Percentiles rank a stretch among this genome's conserved stretches.
Evolutionary conservation across 164 flowering plant genomes (phyloP).

Genomic region (Cinnamomum chago): DNA sequence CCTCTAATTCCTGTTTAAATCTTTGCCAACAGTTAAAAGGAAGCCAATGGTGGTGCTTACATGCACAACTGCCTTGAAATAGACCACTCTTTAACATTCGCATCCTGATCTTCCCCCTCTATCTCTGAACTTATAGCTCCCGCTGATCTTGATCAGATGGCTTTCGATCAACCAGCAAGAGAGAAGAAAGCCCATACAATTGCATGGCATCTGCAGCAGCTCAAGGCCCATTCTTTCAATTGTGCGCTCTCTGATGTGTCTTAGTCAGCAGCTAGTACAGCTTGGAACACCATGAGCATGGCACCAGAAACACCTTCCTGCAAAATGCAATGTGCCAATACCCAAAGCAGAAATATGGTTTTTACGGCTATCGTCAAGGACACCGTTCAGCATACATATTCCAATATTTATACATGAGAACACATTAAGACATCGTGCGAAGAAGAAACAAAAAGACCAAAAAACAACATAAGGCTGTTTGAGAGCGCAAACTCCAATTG

Average conservation of each 20-base stretch:
- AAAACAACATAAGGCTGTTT: too few relatives aligned
- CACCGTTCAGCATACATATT: conserved; percentile 31
- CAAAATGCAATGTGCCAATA: conserved; percentile 4
- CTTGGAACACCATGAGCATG: background rate
- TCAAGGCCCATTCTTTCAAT: background rate
- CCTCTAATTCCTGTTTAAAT: background rate
- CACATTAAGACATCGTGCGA: conserved; percentile 12
- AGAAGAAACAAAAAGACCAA: conserved; percentile 6
- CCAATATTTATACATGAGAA: conserved; percentile 23
- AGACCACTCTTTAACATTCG: background rate
- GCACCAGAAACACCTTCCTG: conserved; percentile 6
- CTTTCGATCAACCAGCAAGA: background rate
- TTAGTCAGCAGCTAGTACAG: background rate
- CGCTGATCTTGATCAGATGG: background rate
- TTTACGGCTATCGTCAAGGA: conserved; percentile 22
- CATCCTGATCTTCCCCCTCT: background rate
- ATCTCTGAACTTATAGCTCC: background rate
- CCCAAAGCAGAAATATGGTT: conserved; percentile 9
- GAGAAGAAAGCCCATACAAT: background rate
- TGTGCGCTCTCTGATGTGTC: background rate
- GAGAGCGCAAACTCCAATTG: background rate
- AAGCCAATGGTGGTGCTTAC: background rate
- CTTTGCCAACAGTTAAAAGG: background rate
- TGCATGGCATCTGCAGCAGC: background rate
- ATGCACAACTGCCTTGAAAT: background rate